Percentiles rank a stretch among this genome's conserved stretches.
These are phyloP conservation scores for Ganoderma lucidum DNA, from an alignment of 1,284 basidiomycete genomes.

Conservation along the genomic window DNA sequence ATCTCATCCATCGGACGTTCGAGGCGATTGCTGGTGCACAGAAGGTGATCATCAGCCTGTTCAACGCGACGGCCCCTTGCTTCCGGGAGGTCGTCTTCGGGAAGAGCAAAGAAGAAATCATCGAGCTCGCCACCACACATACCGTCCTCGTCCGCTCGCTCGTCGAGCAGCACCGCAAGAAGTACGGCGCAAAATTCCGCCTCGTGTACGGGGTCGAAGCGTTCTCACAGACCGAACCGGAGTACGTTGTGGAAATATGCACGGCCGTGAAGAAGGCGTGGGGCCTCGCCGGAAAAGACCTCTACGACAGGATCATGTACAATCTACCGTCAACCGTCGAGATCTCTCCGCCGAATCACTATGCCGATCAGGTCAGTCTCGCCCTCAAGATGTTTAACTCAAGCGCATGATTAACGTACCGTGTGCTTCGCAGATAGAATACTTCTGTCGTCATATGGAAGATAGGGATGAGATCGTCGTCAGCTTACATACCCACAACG, in stretches of 20 bases:
- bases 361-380: constrained; percentile 85
- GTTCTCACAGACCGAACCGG: constrained; percentile 98
- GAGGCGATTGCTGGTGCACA: constrained; percentile 91
- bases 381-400: neutral
- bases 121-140: constrained; percentile 89
- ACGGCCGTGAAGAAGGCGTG: constrained; percentile 93
- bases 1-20: constrained; percentile 92
- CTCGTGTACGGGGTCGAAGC: constrained; percentile 99
- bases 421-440: constrained; percentile 82
- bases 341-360: constrained; percentile 96
- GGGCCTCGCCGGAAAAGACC: constrained; percentile 78
- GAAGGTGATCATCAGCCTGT: constrained; percentile 97
- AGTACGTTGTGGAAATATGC: constrained; percentile 93
- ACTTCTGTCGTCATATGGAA: constrained; percentile 87
- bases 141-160: constrained; percentile 87
- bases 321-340: constrained; percentile 98
- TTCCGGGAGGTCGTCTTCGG: constrained; percentile 97
- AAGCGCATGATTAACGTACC: constrained; percentile 12
- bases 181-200: constrained; percentile 88
- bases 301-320: constrained; percentile 90
- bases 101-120: constrained; percentile 90
- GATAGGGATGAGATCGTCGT: constrained; percentile 91
- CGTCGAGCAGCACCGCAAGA: constrained; percentile 84
- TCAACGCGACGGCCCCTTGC: constrained; percentile 96
- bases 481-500: constrained; percentile 97